Base-by-base conservation (phyloP, 495 filamentous ascomycete species). In the Aspergillus egyptiacus region DNA sequence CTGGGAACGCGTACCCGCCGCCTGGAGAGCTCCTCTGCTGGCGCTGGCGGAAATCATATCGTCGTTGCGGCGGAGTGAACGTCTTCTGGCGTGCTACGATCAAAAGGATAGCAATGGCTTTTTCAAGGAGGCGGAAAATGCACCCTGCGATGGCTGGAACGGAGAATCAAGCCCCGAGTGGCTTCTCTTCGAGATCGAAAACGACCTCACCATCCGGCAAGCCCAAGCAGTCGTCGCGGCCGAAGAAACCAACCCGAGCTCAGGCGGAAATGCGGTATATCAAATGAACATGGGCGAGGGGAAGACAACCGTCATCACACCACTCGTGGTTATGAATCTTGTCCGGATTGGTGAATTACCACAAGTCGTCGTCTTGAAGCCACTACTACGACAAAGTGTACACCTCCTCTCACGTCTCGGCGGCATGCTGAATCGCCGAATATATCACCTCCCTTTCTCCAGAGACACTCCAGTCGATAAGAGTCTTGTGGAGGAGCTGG, bases 271-370 rank as follows among this genome's bases (percentile, higher is more conserved):
- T 56, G 59, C 71, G 0, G 78, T 81, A 10, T 68, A 87, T 61
- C 84, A 89, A 55, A 66, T 89, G 43, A 87, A 86, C 53, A 88
- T 88, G 84, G 85, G 85, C 0, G 75, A 85, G 57, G 85, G 85
- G 0, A 89, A 89, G 55, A 82, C 82, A 0, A 82, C 81, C 0
- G 77, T 86, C 1, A 85, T 89, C 44, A 74, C 86, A 3, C 83
- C 85, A 1, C 76, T 83, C 32, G 75, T 83, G 6, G 73, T 80
- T 5, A 70, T 72, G 0, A 61, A 64, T 2, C 57, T 87, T 13
- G 82, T 81, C 0, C 61, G 87, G 53, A 66, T 68, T 0, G 50
- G 51, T 0, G 68, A 62, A 14, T 65, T 88, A 0, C 72, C 76
- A 0, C 63, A 83, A 10, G 70, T 87, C 0, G 56, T 88, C 5